Evolutionary conservation across 1,139 yeast genomes (phyloP), one percentile per base, ranked within the genome.

Genomic region (Hyphopichia khmerensis): DNA sequence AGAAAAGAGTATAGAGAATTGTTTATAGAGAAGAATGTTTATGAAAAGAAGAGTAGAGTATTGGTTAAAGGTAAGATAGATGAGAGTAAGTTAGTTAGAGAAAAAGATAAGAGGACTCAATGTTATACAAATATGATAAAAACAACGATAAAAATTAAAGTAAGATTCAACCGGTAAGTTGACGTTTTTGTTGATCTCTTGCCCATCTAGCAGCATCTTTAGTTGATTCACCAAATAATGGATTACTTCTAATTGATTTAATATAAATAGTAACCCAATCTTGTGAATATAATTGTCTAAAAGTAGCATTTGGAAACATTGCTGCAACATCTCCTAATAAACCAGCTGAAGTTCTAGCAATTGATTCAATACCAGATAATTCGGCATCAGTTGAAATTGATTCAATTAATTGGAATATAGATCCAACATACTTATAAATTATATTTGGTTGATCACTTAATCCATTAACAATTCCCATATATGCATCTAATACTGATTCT

Each of bases 181-280:
- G 85, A 47, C 75, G 68, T 67, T 81, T 83, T 60, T 83, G 90
- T 65, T 84, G 96, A 55, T 87, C 96, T 54, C 95, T 80, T 11
- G 98, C 97, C 97, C 98, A 93, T 67, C 91, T 81, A 14, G 97
- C 97, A 23, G 96, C 88, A 57, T 87, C 95, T 60, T 80, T 82
- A 10, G 97, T 89, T 44, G 77, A 70, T 49, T 77, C 78, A 37
- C 81, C 73, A 58, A 84, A 87, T 32, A 70, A 55, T 46, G 77
- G 75, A 59, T 82, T 84, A 39, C 79, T 59, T 61, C 91, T 78
- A 15, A 96, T 87, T 57, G 76, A 79, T 62, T 82, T 85, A 60
- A 91, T 84, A 56, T 87, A 79, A 21, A 82, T 85, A 9, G 85
- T 72, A 32, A 91, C 81, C 96, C 96, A 89, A 2, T 74, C 80